These are phyloP conservation scores for Cucurbita maxima DNA, from an alignment of 306 rosid species.

Conservation along the genomic window DNA sequence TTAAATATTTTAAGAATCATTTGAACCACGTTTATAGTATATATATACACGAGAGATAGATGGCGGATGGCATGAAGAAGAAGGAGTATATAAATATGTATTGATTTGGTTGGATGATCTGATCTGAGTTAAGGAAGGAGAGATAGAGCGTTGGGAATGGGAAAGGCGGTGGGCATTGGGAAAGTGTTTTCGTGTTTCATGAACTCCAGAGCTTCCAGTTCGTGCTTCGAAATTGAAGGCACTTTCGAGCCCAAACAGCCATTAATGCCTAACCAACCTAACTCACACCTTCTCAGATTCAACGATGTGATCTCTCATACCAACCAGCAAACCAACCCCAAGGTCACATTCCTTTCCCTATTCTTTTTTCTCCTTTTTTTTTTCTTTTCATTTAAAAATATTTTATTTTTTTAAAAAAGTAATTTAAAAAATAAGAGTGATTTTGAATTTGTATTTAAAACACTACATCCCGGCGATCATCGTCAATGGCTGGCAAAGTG, in stretches of 20 bases:
- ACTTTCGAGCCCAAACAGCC: conserved; percentile 38
- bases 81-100: not conserved
- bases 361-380: too few relatives aligned
- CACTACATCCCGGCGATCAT: too few relatives aligned
- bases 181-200: conserved; percentile 40
- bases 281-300: conserved; percentile 28
- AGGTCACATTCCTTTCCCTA: conserved; percentile 18
- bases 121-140: not conserved
- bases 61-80: too few relatives aligned
- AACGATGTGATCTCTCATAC: conserved; percentile 48
- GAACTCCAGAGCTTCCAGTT: conserved; percentile 30
- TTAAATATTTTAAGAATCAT: too few relatives aligned
- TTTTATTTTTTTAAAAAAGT: too few relatives aligned
- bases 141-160: conserved; percentile 24
- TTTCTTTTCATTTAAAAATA: too few relatives aligned
- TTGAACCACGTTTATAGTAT: too few relatives aligned
- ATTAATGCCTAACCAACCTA: conserved; percentile 25
- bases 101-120: too few relatives aligned
- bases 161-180: conserved; percentile 28
- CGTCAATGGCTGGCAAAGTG: too few relatives aligned
- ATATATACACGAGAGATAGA: too few relatives aligned
- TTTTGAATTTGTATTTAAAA: too few relatives aligned
- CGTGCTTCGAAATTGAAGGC: conserved; percentile 40
- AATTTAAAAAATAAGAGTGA: too few relatives aligned
- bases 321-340: conserved; percentile 66